Evolutionary conservation across 2,329 filamentous ascomycete genomes (phyloP), one percentile per base, ranked within the genome.

Genomic region (Huntiella abstrusa): DNA sequence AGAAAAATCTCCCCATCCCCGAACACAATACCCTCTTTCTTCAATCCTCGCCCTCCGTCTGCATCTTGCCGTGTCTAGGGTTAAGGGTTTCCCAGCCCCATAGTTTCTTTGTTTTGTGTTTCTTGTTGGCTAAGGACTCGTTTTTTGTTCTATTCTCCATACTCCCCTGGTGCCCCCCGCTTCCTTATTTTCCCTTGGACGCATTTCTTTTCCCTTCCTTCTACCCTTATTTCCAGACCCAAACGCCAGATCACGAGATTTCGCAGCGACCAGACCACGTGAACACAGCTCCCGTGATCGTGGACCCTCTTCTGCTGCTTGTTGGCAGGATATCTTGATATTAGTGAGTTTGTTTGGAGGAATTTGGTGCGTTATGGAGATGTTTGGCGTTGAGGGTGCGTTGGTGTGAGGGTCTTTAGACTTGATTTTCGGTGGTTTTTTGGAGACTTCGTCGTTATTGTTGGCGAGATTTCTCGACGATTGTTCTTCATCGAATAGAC

Each of bases 241-340:
- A 34, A 46, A 50, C 63, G 62, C 63, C 63, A 65, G 63, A 66
- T 66, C 64, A 66, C 64, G 64, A 66, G 64, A 62, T 65, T 59
- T 48, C 38, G 42, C 42, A 45, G 58, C 60, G 61, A 61, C 57
- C 59, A 60, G 59, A 62, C 62, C 62, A 65, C 63, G 62, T 65
- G 63, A 64, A 53, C 52, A 50, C 52, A 52, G 59, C 62, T 62
- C 62, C 63, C 63, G 63, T 65, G 63, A 65, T 66, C 43, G 43
- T 33, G 22, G 43, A 45, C 43, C 41, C 41, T 43, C 41, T 34
- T 43, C 41, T 33, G 22, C 22, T 28, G 22, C 22, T 42, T 19
- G n/a, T 32, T 42, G 40, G 28, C 40, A 15, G 28, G 40, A 42
- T 42, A 42, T 28, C 22, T 28, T 28, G 22, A 28, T 28, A 28